Evolutionary conservation across 2,329 filamentous ascomycete species (phyloP).

Genomic region (Fusarium keratoplasticum): DNA sequence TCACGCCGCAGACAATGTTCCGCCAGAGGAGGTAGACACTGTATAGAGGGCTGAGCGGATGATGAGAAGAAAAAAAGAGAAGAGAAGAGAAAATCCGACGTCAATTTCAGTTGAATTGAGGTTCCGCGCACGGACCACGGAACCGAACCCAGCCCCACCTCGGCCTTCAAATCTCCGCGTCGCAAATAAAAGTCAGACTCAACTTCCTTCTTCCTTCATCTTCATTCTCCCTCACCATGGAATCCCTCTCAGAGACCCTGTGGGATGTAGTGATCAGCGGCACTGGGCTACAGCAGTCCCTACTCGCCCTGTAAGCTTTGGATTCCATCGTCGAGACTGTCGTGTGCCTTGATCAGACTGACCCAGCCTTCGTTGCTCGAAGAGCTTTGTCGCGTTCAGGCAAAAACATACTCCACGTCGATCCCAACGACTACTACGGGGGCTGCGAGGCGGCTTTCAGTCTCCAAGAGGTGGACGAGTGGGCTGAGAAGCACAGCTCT

Average conservation of each 20-base stretch:
- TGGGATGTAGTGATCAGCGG: constrained; percentile 87
- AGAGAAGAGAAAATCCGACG: constrained; percentile 44
- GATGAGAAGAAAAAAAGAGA: constrained; percentile 37
- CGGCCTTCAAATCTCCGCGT: constrained; percentile 31
- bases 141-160: constrained; percentile 37
- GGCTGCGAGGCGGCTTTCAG: constrained; percentile 87
- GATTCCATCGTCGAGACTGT: constrained; percentile 47
- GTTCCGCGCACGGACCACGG: constrained; percentile 39
- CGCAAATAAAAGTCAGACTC: constrained; percentile 24
- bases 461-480: constrained; percentile 82
- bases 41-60: constrained; percentile 48
- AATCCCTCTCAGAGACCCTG: constrained; percentile 76
- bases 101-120: constrained; percentile 5
- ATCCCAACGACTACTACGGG: constrained; percentile 90
- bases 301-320: constrained; percentile 78
- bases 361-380: constrained; percentile 48
- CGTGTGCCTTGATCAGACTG: constrained; percentile 47
- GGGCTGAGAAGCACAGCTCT: constrained; percentile 64
- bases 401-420: constrained; percentile 91
- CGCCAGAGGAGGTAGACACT: constrained; percentile 44
- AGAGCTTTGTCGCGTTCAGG: constrained; percentile 93
- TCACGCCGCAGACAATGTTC: constrained; percentile 49
- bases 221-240: constrained; percentile 64
- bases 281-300: constrained; percentile 81
- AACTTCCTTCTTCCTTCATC: constrained; percentile 20